Evolutionary conservation across 108 stramenopile species (phyloP), one percentile per base, ranked within the genome.

Genomic region (Nitzschia sp.): DNA sequence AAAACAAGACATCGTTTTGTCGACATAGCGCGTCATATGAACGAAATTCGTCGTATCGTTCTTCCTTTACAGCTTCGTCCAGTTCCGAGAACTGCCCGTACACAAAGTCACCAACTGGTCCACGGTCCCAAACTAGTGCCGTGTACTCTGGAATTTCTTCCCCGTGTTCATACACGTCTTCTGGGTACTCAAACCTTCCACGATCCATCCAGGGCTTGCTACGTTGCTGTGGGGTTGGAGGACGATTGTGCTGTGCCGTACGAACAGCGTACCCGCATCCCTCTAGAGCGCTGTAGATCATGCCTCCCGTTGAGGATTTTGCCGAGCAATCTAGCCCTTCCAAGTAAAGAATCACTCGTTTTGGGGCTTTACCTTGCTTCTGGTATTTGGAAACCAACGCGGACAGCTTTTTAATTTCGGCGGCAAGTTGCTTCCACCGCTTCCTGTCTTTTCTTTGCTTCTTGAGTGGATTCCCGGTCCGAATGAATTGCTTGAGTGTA

Each of bases 251-350:
- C 68, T 91, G 90, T 34, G 69, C 69, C 55, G 73, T 82, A 29
- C 63, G 64, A n/a, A 91, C 84, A 0, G 45, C 28, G 57, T 86
- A 91, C 1, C 86, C 86, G 35, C 80, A 72, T 25, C 65, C 53
- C 30, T 83, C 79, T 33, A 91, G 53, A 23, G 86, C 83, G 9
- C 69, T 38, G 36, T 60, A 73, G 19, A 88, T 80, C 45, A 91
- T 62, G 3, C 81, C 80, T 27, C 89, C 89, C 1, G 90, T 91
- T 8, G 78, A 80, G 21, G 76, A 78, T 63, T 91, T 91, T 6
- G 86, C 90, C 29, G 81, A 48, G 55, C 90, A 91, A 77, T 91
- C 90, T 22, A 91, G 61, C 6, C 90, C 90, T 68, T 91, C 90
- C 56, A 91, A 75, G 62, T 91, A 91, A 19, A 91, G 67, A 47